A percentile compares a stretch with the other conserved stretches of the same genome.
Evolutionary conservation across 305 asterid genomes (phyloP).

Genomic region (Fraxinus albicans): DNA sequence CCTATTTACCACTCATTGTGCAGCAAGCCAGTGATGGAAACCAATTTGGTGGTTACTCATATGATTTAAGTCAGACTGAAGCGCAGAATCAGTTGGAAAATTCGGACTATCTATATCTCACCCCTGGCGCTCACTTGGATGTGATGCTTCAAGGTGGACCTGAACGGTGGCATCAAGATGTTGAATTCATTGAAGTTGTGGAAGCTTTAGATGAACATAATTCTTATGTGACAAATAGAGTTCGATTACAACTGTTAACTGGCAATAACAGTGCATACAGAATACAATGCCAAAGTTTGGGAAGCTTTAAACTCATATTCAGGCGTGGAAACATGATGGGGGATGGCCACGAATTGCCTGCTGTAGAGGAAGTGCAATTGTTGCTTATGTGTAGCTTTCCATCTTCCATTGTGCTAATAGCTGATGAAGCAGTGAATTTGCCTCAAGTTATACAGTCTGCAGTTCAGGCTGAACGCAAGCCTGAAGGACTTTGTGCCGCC

Average conservation of each 20-base stretch:
- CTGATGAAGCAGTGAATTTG: conserved; percentile 67
- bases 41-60: conserved; percentile 91
- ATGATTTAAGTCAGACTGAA: conserved; percentile 49
- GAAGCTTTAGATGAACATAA: conserved; percentile 41
- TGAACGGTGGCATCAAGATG: conserved; percentile 68
- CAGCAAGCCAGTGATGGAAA: conserved; percentile 85
- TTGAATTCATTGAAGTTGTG: conserved; percentile 64
- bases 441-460: conserved; percentile 57
- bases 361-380: conserved; percentile 67
- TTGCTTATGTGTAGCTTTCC: conserved; percentile 63
- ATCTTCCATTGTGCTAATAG: conserved; percentile 62
- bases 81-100: conserved; percentile 44
- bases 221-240: conserved; percentile 35
- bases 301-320: conserved; percentile 61
- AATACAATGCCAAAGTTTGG: conserved; percentile 65
- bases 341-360: conserved; percentile 65
- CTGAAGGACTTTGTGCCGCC: conserved; percentile 57
- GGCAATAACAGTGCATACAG: conserved; percentile 58
- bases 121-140: conserved; percentile 69
- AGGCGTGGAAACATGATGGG: conserved; percentile 86
- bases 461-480: conserved; percentile 60
- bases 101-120: conserved; percentile 64
- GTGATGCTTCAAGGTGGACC: conserved; percentile 87
- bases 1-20: conserved; percentile 64
- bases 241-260: conserved; percentile 34